phyloP scores from a whole-genome alignment of 305 asterid genomes.

The Stenogyne calaminthoides region DNA sequence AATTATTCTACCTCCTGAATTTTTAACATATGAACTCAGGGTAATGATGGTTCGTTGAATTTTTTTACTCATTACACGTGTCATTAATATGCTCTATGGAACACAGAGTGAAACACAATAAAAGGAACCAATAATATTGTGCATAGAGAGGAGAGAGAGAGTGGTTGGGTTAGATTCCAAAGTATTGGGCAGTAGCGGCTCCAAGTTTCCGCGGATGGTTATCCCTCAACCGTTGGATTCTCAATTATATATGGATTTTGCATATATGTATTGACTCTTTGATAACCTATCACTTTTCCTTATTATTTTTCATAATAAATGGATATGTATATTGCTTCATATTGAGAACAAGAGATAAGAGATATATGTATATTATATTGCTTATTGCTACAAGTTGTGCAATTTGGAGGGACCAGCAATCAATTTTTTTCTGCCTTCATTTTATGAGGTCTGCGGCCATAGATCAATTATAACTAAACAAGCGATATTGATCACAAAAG shows the following conservation, averaged over 20 bases:
- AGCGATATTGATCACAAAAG: not conserved
- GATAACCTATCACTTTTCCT: slow-evolving; percentile 33
- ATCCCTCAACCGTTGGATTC: slow-evolving; percentile 48
- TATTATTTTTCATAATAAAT: slow-evolving; percentile 5
- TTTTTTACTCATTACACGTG: too few species aligned
- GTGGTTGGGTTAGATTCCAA: slow-evolving; percentile 63
- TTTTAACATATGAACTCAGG: too few species aligned
- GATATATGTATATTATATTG: not conserved
- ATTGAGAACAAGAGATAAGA: not conserved
- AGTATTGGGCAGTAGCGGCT: slow-evolving; percentile 75
- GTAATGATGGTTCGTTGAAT: too few species aligned
- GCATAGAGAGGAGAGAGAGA: slow-evolving; percentile 1
- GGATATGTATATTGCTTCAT: not conserved
- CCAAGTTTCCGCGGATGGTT: slow-evolving; percentile 75
- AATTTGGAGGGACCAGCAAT: not conserved
- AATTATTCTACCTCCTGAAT: too few species aligned
- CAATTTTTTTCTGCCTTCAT: not conserved
- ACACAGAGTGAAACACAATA: too few species aligned
- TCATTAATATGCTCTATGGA: too few species aligned
- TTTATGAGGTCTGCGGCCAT: not conserved
- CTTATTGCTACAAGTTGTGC: slow-evolving; percentile 8
- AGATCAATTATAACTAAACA: not conserved
- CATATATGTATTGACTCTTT: not conserved
- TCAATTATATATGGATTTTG: not conserved
- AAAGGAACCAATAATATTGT: too few species aligned